These are phyloP conservation scores for Pleurotus platypus DNA, from an alignment of 768 basidiomycete genomes.

Conservation along the genomic window DNA sequence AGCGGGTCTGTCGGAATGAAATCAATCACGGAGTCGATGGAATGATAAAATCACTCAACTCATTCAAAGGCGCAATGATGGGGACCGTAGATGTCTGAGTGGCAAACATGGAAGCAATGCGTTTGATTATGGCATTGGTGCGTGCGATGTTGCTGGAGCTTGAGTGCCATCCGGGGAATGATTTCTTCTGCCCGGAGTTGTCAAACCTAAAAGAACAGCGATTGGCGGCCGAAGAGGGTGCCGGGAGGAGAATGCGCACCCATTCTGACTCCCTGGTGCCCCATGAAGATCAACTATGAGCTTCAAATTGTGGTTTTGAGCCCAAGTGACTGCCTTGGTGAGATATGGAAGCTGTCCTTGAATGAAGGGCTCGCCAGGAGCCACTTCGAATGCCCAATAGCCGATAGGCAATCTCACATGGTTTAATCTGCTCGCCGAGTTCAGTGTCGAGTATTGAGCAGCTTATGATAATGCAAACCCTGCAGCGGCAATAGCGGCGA, in stretches of 20 bases:
- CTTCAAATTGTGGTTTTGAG: conserved; percentile 66
- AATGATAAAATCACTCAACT: conserved; percentile 41
- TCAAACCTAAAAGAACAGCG: conserved; percentile 51
- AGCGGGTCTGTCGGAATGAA: conserved; percentile 53
- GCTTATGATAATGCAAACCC: conserved; percentile 39
- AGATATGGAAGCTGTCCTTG: conserved; percentile 75
- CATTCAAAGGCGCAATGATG: conserved; percentile 74
- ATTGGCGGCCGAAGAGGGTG: conserved; percentile 5
- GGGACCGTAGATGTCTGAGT: conserved; percentile 52
- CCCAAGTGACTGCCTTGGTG: conserved; percentile 65
- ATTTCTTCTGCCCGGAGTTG: conserved; percentile 69
- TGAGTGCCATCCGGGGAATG: conserved; percentile 67
- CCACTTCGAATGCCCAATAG: conserved; percentile 87
- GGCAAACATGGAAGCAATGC: conserved; percentile 56
- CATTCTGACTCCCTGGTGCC: conserved; percentile 70
- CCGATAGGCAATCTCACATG: conserved; percentile 85
- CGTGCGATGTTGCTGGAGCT: conserved; percentile 63
- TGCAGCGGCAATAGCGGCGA: conserved; percentile 68
- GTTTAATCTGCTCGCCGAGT: conserved; percentile 49
- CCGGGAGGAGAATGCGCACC: conserved; percentile 35
- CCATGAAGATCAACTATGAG: conserved; percentile 79
- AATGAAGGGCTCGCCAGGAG: conserved; percentile 73
- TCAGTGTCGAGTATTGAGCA: too few species aligned
- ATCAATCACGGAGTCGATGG: not conserved
- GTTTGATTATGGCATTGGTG: conserved; percentile 62